Base-by-base conservation (phyloP, 2,329 filamentous ascomycete genomes). In the Aplosporella prunicola region DNA sequence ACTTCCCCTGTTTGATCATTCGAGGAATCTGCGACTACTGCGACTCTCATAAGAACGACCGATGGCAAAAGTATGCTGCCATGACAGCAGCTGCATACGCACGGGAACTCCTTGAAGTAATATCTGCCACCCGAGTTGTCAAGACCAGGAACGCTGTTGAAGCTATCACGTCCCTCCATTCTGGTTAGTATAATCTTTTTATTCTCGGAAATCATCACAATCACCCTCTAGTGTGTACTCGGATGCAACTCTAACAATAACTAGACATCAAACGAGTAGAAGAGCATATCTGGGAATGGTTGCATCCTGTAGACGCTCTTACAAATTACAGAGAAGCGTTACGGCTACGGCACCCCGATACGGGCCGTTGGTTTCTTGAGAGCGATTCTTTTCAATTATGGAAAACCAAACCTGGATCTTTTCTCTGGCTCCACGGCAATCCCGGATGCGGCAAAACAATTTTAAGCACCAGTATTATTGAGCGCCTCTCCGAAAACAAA, bases 11-110 rank as follows among this genome's bases (percentile, higher is more conserved):
- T 28, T 18, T 55, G 5, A 44, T 51, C 8, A 49, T 55, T 9
- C 41, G 50, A 20, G 51, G 51, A 2, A 48, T 54, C 20, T 50
- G 48, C 32, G 44, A 50, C 14, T 54, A 53, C 24, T 44, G 49
- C 2, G 50, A 55, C 27, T 48, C 45, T 1, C 47, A 52, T 17
- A 52, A 50, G 20, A 52, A 52, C 32, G 41, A 52, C 8, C 16
- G 5, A 5, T 54, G 50, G 51, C 44, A 50, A 16, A 22, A 46
- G 13, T 40, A 52, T 32, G 46, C 49, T 0, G 49, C 49, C 2
- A 37, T 41, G 1, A 36, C 44, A 6, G 41, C 48, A 1, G 49
- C 49, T 2, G 44, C 45, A 13, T 51, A 25, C 32, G 29, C 43
- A 1, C 50, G 47, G 29, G 47, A 50, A 20, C 10, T 45, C 7